Evolutionary conservation across 139 green algal species (phyloP), one percentile per base, ranked within the genome.

Genomic region (Zygnema circumcarinatum): DNA sequence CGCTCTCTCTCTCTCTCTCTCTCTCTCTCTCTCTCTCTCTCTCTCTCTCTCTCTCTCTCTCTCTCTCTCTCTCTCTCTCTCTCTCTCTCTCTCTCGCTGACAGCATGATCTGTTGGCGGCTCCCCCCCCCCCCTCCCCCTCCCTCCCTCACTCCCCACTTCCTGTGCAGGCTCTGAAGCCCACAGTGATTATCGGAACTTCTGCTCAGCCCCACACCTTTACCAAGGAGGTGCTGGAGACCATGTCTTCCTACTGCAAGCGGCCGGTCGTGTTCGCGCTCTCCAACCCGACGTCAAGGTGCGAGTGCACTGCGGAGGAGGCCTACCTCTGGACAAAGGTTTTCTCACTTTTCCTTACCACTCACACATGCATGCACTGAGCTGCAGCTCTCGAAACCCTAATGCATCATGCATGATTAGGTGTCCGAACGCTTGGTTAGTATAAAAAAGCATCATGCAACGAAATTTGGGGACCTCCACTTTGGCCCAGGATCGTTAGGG

Each of bases 181-280:
- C 29, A 88, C 84, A 54, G 85, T 84, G 53, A 31, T 92, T 2
- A 72, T 92, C 31, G 88, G 88, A 38, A 74, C 79, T 33, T 85
- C 86, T 21, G 87, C 67, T 11, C 35, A 86, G 82, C 33, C 25
- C 20, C 29, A 35, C 31, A 32, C 38, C 16, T 91, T 91, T 33
- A 86, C 72, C 81, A 86, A 84, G 33, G 87, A 89, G 2, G 86
- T 88, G 33, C 35, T 88, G 31, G 29, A 84, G 39, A 74, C 31
- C 22, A 88, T 88, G 83, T 73, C 83, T 11, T 42, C 73, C 35
- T 29, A 79, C 67, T 73, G n/a, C n/a, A n/a, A n/a, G 52, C 92
- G 91, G 0, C 96, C 96, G 33, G 90, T 98, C 86, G 95, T 98
- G 76, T 96, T 98, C 86, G 93, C 96, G 2, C 92, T 98, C n/a